These are phyloP conservation scores for Diaporthe nobilis DNA, from an alignment of 2,329 filamentous ascomycete species.

Conservation along the genomic window DNA sequence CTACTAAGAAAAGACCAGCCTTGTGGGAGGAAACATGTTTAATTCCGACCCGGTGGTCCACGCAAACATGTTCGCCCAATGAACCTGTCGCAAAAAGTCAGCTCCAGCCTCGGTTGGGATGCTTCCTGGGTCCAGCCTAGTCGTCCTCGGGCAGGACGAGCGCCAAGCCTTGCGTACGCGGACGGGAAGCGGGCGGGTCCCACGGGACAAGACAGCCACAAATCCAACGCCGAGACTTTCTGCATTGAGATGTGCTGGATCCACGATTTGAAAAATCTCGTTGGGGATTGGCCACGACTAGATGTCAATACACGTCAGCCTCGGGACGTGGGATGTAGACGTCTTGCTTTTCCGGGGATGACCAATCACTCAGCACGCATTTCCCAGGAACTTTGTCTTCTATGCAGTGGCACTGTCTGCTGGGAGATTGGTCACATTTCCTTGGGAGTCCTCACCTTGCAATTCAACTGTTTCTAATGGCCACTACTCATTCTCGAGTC, in stretches of 20 bases:
- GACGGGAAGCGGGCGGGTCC: conserved; percentile 26
- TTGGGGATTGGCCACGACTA: background rate
- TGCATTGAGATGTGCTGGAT: background rate
- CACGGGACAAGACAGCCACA: background rate
- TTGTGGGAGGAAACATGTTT: conserved; percentile 27
- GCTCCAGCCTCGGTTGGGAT: background rate
- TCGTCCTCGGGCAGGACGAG: conserved; percentile 1
- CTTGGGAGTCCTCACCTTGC: background rate
- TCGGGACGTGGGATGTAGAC: conserved; percentile 16
- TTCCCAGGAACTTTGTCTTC: background rate
- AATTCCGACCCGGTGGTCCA: conserved; percentile 2
- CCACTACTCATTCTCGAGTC: background rate
- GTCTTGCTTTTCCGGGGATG: background rate
- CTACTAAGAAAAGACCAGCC: conserved; percentile 24
- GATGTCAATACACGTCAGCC: conserved; percentile 19
- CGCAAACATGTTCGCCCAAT: conserved; percentile 24
- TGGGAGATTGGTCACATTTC: background rate
- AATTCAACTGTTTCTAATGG: background rate
- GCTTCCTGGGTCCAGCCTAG: conserved; percentile 12
- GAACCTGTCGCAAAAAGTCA: conserved; percentile 3
- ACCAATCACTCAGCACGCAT: background rate
- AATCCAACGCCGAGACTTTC: conserved; percentile 7
- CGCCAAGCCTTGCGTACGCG: conserved; percentile 22
- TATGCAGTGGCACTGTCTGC: background rate
- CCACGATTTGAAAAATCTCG: conserved; percentile 9